These are phyloP conservation scores for Kwoniella europaea DNA, from an alignment of 768 basidiomycete species.

Conservation along the genomic window DNA sequence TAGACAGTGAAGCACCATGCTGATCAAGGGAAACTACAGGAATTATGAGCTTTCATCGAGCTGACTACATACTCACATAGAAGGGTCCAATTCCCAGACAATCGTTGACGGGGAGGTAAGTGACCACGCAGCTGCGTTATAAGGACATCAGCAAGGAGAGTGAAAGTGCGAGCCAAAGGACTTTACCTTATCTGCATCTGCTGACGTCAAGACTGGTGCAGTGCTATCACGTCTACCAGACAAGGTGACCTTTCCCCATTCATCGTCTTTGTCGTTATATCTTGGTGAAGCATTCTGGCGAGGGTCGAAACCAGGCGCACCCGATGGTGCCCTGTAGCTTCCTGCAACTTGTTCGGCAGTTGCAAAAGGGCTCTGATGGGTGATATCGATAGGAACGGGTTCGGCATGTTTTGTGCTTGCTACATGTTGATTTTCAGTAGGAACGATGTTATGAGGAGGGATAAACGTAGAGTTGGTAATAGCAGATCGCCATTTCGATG, in stretches of 20 bases:
- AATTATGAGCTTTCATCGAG: neutral
- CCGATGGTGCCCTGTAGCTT: slow-evolving; percentile 43
- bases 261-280: slow-evolving; percentile 7
- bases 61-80: slow-evolving; percentile 43
- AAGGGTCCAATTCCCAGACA: slow-evolving; percentile 50
- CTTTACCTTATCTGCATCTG: slow-evolving; percentile 44
- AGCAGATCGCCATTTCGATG: slow-evolving; percentile 52
- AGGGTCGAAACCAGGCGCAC: slow-evolving; percentile 46
- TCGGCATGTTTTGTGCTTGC: neutral
- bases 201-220: slow-evolving; percentile 27
- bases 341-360: slow-evolving; percentile 32
- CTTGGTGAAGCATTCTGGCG: slow-evolving; percentile 1
- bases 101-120: slow-evolving; percentile 51
- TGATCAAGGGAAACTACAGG: slow-evolving; percentile 75
- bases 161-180: no score
- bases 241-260: slow-evolving; percentile 34
- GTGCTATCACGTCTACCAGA: slow-evolving; percentile 45
- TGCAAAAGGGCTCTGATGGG: slow-evolving; percentile 52
- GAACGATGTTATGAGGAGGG: neutral
- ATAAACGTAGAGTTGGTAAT: slow-evolving; percentile 32
- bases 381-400: slow-evolving; percentile 38
- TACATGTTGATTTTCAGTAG: neutral
- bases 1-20: slow-evolving; percentile 89
- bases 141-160: neutral
- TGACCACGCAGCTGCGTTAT: slow-evolving; percentile 35